Evolutionary conservation across 805 yeast genomes (phyloP), one percentile per base, ranked within the genome.

Genomic region (Yamadazyma endophytica): DNA sequence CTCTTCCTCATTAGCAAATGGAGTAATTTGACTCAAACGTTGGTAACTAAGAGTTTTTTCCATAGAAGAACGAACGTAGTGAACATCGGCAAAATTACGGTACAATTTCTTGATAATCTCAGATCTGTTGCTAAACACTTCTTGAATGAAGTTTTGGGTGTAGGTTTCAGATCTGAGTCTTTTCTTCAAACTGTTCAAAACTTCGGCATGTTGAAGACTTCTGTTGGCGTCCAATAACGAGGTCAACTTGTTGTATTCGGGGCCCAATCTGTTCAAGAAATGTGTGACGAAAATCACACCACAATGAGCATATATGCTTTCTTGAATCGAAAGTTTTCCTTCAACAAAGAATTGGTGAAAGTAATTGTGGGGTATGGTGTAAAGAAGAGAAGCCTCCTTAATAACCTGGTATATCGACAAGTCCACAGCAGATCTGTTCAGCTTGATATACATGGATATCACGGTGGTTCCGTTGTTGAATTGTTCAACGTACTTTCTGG

Each of bases 401-500:
- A 85, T 81, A 39, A 90, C 82, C 67, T 90, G 97, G 55, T 79
- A 79, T 42, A 89, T 79, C 15, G 94, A 79, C 49, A 82, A 70
- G 48, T 87, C 90, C 36, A 78, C 69, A 3, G 79, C 77, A n/a
- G 24, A 28, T 20, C 27, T 27, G 42, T 73, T 79, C 35, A 85
- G 82, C 28, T 75, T 75, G 50, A 90, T 73, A 60, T 92, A 92
- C 69, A 88, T 74, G 22, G 97, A 88, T 49, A 88, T 76, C 32
- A 90, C 73, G 15, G 96, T 81, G 42, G 81, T 74, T 31, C 95
- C 96, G 53, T 89, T 87, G 44, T 89, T 70, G 56, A 90, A 92
- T 56, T 89, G 92, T 59, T 90, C 98, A 36, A 92, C 88, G 54
- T 89, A 92, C 63, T 88, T 88, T 58, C 96, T 77, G 30, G 92